phyloP scores from a whole-genome alignment of 2,329 filamentous ascomycete species.

The Zasmidium angulare region DNA sequence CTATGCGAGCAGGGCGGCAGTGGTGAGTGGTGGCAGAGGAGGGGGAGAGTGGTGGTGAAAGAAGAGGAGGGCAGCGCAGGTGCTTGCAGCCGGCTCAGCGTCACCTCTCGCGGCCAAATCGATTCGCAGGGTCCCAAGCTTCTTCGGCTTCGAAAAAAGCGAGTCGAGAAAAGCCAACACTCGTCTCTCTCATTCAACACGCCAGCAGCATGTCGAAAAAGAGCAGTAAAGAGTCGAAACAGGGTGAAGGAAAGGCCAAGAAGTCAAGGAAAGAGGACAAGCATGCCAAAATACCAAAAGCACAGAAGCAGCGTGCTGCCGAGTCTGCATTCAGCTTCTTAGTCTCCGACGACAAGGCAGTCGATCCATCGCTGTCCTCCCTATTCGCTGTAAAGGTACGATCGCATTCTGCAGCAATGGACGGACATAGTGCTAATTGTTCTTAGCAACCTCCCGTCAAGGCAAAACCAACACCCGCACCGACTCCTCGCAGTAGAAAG shows the following conservation, averaged over 20 bases:
- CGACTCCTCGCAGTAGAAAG: not conserved
- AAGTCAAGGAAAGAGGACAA: conserved; percentile 14
- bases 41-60: not conserved
- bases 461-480: conserved; percentile 12
- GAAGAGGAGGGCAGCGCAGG: not conserved
- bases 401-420: conserved; percentile 35
- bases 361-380: conserved; percentile 48
- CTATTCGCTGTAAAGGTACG: conserved; percentile 43
- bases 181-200: not conserved
- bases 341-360: conserved; percentile 35
- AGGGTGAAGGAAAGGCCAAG: conserved; percentile 19
- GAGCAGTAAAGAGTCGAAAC: conserved; percentile 18
- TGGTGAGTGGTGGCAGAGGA: not conserved
- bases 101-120: too few species aligned
- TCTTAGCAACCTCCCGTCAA: conserved; percentile 35
- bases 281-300: conserved; percentile 11
- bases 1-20: not conserved
- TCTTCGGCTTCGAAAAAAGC: conserved; percentile 1
- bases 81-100: too few species aligned
- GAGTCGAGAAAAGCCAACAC: not conserved
- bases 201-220: conserved; percentile 16
- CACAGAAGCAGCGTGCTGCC: conserved; percentile 15
- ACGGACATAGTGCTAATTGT: conserved; percentile 34
- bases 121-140: not conserved
- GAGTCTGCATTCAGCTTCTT: conserved; percentile 27